Evolutionary conservation across 306 rosid species (phyloP).

Genomic region (Hippophae gyantsensis): DNA sequence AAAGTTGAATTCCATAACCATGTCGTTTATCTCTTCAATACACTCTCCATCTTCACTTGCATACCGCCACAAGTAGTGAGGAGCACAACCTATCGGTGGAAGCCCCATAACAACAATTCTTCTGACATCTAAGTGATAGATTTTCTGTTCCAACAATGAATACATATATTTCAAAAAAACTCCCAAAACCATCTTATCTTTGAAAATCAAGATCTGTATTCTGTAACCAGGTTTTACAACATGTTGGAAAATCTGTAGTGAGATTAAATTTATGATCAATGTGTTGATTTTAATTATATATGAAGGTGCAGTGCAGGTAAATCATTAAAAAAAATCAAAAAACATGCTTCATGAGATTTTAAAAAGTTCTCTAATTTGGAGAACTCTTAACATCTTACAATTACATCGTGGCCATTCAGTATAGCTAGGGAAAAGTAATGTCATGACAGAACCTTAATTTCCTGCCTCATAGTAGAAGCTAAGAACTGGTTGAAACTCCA

Average conservation of each 20-base stretch:
- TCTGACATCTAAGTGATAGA: conserved; percentile 59
- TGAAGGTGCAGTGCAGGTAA: no score
- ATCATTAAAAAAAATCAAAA: background rate
- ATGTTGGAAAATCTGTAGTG: no score
- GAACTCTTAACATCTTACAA: background rate
- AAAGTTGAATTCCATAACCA: conserved; percentile 73
- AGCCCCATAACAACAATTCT: conserved; percentile 74
- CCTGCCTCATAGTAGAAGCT: conserved; percentile 46
- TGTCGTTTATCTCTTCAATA: conserved; percentile 59
- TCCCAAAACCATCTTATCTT: background rate
- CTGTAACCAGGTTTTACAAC: no score
- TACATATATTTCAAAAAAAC: conserved; percentile 8
- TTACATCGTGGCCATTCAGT: no score
- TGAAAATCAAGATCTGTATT: background rate
- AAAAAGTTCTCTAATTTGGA: background rate
- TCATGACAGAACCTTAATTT: conserved; percentile 44
- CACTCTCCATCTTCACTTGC: conserved; percentile 54
- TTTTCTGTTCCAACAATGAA: conserved; percentile 44
- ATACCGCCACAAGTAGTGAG: conserved; percentile 64
- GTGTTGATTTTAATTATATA: no score
- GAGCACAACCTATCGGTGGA: conserved; percentile 88
- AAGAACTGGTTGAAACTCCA: conserved; percentile 75
- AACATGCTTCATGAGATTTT: background rate
- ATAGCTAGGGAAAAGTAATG: background rate
- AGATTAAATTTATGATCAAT: no score